Percentiles rank a stretch among this genome's conserved stretches.
These are phyloP conservation scores for Pythium diclinum DNA, from an alignment of 352 stramenopile genomes.

Conservation along the genomic window DNA sequence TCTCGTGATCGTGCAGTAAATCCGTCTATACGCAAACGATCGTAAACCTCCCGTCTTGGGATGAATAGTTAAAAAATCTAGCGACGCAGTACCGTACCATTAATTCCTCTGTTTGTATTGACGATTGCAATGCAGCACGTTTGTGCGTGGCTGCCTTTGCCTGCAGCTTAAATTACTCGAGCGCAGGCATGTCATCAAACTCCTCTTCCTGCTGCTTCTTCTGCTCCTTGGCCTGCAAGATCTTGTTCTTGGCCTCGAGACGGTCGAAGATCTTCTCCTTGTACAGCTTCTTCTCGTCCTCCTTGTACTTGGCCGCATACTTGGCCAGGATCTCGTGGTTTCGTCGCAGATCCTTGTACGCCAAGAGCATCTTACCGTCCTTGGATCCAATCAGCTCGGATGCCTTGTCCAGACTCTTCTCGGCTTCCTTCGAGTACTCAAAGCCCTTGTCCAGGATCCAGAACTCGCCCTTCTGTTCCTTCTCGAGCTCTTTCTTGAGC, in stretches of 20 bases:
- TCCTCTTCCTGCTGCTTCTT: constrained; percentile 60
- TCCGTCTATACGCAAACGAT: neutral
- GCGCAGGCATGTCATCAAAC: constrained; percentile 81
- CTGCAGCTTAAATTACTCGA: constrained; percentile 44
- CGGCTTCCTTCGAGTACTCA: constrained; percentile 63
- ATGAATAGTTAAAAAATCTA: constrained; percentile 22
- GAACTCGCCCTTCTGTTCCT: constrained; percentile 78
- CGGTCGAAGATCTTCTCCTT: constrained; percentile 88
- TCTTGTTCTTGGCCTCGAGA: constrained; percentile 80
- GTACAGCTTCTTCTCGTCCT: constrained; percentile 87
- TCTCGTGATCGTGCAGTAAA: constrained; percentile 10
- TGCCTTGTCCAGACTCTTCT: constrained; percentile 69
- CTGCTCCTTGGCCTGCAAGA: constrained; percentile 64
- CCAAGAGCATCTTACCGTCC: constrained; percentile 56
- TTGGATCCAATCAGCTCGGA: constrained; percentile 38
- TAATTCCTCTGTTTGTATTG: neutral
- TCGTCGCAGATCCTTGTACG: constrained; percentile 65
- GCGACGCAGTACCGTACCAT: neutral
- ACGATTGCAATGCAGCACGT: no score
- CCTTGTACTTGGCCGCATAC: constrained; percentile 71
- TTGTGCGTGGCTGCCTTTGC: no score
- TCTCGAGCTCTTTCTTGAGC: constrained; percentile 73
- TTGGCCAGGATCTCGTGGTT: constrained; percentile 54
- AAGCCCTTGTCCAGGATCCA: constrained; percentile 87
- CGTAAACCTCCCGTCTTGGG: neutral